These are phyloP conservation scores for Colletotrichum horii DNA, from an alignment of 2,329 filamentous ascomycete species.

Conservation along the genomic window DNA sequence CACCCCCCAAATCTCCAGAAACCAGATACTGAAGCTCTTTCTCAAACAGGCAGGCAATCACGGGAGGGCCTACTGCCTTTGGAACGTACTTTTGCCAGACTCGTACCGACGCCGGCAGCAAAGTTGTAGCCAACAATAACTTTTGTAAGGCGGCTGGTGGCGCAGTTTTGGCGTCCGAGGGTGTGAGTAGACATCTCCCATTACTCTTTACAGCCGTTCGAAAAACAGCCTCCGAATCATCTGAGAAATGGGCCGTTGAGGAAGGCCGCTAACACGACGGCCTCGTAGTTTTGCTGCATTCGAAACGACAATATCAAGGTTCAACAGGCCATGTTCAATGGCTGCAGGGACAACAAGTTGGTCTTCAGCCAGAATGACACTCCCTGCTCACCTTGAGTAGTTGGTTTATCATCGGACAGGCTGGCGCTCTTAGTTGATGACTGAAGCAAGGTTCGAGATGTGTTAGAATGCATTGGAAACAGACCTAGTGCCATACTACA, in stretches of 20 bases:
- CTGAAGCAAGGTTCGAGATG: neutral
- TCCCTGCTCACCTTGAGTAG: neutral
- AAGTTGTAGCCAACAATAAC: neutral
- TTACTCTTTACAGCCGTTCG: neutral
- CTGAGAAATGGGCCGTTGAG: too few species aligned
- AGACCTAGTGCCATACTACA: neutral
- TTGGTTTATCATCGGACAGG: neutral
- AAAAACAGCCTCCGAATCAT: neutral
- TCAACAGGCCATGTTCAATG: neutral
- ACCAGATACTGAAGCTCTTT: too few species aligned
- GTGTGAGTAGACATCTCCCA: neutral
- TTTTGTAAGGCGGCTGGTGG: neutral
- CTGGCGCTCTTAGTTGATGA: accelerated
- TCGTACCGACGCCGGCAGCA: neutral
- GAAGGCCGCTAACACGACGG: neutral
- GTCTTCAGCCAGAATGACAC: neutral
- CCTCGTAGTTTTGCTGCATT: neutral
- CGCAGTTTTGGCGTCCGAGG: neutral
- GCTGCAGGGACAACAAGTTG: neutral
- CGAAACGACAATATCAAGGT: neutral
- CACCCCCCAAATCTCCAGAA: too few species aligned
- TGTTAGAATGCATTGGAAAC: neutral
- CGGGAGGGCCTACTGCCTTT: neutral
- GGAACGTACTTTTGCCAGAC: neutral
- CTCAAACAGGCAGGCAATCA: neutral